Base-by-base conservation (phyloP, 2,329 filamentous ascomycete species). In the Piedraia hortae region DNA sequence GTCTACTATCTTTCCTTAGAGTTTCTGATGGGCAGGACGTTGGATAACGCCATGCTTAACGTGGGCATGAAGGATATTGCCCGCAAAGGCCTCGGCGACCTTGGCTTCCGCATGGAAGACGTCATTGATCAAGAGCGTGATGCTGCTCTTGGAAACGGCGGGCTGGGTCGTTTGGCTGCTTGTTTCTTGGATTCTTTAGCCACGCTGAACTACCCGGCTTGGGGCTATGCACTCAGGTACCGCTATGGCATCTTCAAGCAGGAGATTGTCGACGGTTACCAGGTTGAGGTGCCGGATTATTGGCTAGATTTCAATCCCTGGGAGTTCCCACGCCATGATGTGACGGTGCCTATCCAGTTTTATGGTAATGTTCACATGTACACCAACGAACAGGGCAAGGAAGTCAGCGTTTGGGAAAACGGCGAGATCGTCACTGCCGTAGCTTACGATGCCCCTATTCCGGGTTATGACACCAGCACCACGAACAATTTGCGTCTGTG, bases 241-340 rank as follows among this genome's bases (percentile, higher is more conserved):
- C 61, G 78, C 45, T 93, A 93, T 29, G 51, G 51, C 42, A 97
- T 97, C 45, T 97, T 97, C 65, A 93, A 93, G 54, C 85, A 97
- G 53, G 85, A 93, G 53, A 93, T 97, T 37, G 68, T 91, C 28
- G 73, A 93, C 39, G 85, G 85, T 26, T 97, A 91, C 45, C 85
- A 97, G 48, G 78, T 97, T 31, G 85, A 97, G 43, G 73, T 93
- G 27, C 85, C 85, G 10, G 85, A 97, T 45, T 93, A 97, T 51
- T 97, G 85, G 85, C 63, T 97, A 24, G 85, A 93, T 44, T 91
- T 93, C 49, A 97, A 97, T 48, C 85, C 85, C 1, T 97, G 85
- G 85, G 85, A 97, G 44, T 97, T 93, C 39, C 78, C 80, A 18
- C 62, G 85, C 33, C 77, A 91, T 45, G 85, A 97, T 42, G 73